These are phyloP conservation scores for Neoascochyta sp. DNA, from an alignment of 2,329 filamentous ascomycete genomes.

Conservation along the genomic window DNA sequence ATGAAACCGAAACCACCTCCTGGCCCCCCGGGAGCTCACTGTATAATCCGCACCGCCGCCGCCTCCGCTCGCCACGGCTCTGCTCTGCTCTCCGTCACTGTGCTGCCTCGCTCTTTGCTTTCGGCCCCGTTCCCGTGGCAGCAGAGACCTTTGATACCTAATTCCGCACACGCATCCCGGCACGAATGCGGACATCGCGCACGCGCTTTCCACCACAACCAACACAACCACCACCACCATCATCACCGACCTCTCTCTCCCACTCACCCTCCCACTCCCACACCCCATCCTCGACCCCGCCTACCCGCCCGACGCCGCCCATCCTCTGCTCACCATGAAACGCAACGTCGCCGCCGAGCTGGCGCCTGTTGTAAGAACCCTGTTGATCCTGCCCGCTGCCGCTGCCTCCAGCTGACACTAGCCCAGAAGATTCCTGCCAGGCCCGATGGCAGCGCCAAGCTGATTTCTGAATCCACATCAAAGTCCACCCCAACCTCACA, in stretches of 20 bases:
- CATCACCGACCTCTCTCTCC: neutral
- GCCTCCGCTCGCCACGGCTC: too few species aligned
- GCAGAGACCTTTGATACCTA: too few species aligned
- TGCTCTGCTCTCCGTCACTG: too few species aligned
- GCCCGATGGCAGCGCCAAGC: conserved; percentile 29
- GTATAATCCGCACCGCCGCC: conserved; percentile 8
- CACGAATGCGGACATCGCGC: conserved; percentile 7
- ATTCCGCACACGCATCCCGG: neutral
- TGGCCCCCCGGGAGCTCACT: conserved; percentile 9
- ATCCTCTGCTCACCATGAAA: conserved; percentile 30
- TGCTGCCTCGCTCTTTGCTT: too few species aligned
- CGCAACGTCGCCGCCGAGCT: conserved; percentile 46
- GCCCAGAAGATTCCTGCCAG: conserved; percentile 34
- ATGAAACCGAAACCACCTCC: conserved; percentile 11
- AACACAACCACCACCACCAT: neutral
- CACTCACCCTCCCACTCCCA: conserved; percentile 1
- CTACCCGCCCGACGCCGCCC: too few species aligned
- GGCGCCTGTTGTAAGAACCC: conserved; percentile 38
- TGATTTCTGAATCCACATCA: too few species aligned
- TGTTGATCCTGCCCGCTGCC: neutral
- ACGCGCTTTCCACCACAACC: conserved; percentile 3
- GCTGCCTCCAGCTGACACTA: conserved; percentile 3
- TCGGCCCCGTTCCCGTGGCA: too few species aligned
- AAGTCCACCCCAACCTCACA: conserved; percentile 4
- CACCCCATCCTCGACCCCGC: conserved; percentile 2